Evolutionary conservation across 805 yeast genomes (phyloP), one percentile per base, ranked within the genome.

Genomic region (Danielia reshetovae): DNA sequence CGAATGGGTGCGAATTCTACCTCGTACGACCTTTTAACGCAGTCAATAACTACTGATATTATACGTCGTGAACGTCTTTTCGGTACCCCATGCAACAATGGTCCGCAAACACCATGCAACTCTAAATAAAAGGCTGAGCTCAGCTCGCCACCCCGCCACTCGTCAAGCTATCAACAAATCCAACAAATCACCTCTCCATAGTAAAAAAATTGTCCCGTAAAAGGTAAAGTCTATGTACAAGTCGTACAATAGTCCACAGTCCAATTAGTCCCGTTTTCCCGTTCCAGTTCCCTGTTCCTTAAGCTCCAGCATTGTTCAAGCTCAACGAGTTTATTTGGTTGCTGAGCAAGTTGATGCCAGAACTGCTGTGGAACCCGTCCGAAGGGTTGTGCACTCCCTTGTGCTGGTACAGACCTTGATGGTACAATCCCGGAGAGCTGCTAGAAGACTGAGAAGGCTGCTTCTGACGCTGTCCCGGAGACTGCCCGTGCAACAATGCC

Each of bases 321-420:
- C 40, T 41, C 44, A 45, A 42, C 18, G 66, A 54, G 41, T 59
- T 59, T 39, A 64, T 54, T 33, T 62, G 68, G 36, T 46, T 54
- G 24, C 59, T 49, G 51, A 33, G 46, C 43, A 40, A 23, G 13
- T 29, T 29, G 8, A 29, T 22, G n/a, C 19, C 22, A 7, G 9
- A 9, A 7, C 22, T 9, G 22, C 22, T 9, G 22, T 19, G 9
- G 22, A 7, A 7, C 26, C 35, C 24, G 23, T 19, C 27, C 18
- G 29, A 27, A 5, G 26, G 21, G n/a, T 18, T 9, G 30, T 26
- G 19, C 18, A 32, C 40, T 6, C 30, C 29, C 19, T 43, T 45
- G 29, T 38, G 31, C 13, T 36, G 36, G 24, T 23, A 35, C n/a
- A n/a, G n/a, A 11, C 35, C 42, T 18, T 37, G 38, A 33, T 21